Conservation (phyloP, 768 basidiomycete species). For the Suillus hirtellus region DNA sequence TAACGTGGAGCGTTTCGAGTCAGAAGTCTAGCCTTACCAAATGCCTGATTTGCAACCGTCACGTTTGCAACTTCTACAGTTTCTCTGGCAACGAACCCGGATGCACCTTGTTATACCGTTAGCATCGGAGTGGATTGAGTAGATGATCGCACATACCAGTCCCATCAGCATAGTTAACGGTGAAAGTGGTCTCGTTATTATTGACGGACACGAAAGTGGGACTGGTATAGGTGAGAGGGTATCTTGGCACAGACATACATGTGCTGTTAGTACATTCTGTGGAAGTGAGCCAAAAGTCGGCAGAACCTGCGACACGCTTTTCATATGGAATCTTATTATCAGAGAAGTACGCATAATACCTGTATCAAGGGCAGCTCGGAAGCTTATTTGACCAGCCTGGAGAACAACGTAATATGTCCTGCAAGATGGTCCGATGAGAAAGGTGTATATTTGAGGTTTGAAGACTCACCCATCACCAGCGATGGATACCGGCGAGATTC, state of each 20-base stretch:
- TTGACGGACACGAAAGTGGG: conserved; percentile 64
- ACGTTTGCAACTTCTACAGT: conserved; percentile 60
- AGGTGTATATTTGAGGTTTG: neutral
- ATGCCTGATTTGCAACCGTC: conserved; percentile 58
- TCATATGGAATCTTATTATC: neutral
- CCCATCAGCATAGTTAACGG: conserved; percentile 62
- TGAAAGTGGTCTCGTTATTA: conserved; percentile 60
- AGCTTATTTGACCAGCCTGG: conserved; percentile 58
- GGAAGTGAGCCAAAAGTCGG: conserved; percentile 71
- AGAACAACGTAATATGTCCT: conserved; percentile 69
- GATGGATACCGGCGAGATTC: conserved; percentile 45
- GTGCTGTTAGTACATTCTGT: conserved; percentile 56
- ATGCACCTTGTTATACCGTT: conserved; percentile 45
- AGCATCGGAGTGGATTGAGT: neutral
- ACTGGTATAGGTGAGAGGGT: conserved; percentile 67
- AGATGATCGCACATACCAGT: conserved; percentile 51
- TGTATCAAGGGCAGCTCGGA: conserved; percentile 74
- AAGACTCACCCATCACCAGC: conserved; percentile 46
- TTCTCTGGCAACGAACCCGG: conserved; percentile 73
- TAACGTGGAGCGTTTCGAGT: neutral
- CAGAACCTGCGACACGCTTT: conserved; percentile 12
- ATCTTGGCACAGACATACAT: conserved; percentile 64
- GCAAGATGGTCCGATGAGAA: conserved; percentile 11
- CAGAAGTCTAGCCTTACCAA: conserved; percentile 51
- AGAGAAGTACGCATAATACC: conserved; percentile 47